Conservation (phyloP, 768 basidiomycete genomes). For the Lactifluus piperatus region DNA sequence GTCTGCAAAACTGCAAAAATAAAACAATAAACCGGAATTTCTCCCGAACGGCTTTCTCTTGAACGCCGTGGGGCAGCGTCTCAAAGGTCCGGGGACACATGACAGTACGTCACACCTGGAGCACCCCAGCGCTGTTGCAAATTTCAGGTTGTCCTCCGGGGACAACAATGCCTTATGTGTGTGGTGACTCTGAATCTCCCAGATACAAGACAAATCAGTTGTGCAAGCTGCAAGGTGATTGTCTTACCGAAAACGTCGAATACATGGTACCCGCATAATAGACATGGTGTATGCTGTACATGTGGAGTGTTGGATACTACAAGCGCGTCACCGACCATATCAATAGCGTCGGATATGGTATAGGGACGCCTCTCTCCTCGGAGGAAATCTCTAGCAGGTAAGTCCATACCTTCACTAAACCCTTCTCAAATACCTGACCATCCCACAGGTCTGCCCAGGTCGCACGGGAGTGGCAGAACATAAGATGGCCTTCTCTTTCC, state of each 20-base stretch:
- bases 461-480: conserved; percentile 17
- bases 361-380: neutral
- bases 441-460: conserved; percentile 21
- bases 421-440: conserved; percentile 18
- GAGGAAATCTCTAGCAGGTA: neutral
- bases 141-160: no score
- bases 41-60: no score
- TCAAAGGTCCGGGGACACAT: no score
- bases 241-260: no score
- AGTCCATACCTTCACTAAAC: conserved; percentile 14
- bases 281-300: neutral
- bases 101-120: no score
- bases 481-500: no score
- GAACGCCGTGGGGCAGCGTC: no score
- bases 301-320: neutral
- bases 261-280: neutral
- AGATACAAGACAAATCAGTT: neutral
- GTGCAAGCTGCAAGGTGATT: neutral
- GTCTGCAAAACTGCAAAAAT: no score
- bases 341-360: neutral
- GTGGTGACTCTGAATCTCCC: no score
- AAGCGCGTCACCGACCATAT: neutral
- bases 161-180: no score
- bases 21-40: no score
- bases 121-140: no score